These are phyloP conservation scores for Westerdykella sp. DNA, from an alignment of 2,329 filamentous ascomycete genomes.

Conservation along the genomic window DNA sequence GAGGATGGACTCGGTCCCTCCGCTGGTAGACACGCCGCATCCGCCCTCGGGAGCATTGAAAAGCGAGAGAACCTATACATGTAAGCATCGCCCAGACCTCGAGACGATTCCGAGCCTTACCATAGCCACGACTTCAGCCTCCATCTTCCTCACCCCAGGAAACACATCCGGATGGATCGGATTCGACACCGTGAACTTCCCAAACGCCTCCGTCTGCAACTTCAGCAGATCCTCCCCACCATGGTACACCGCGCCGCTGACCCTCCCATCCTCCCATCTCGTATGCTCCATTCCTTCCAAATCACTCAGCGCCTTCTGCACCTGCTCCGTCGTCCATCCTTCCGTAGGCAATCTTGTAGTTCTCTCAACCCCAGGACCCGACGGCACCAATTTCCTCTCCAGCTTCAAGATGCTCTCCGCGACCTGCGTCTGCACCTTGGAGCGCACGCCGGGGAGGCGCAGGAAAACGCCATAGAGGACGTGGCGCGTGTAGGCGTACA, in stretches of 20 bases:
- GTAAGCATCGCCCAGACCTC: slow-evolving; percentile 6
- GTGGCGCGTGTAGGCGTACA: slow-evolving; percentile 66
- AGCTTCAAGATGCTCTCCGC: slow-evolving; percentile 72
- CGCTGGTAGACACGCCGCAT: slow-evolving; percentile 83
- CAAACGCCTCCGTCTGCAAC: slow-evolving; percentile 88
- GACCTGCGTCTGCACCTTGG: slow-evolving; percentile 79
- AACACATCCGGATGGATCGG: slow-evolving; percentile 98
- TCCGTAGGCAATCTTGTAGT: slow-evolving; percentile 74
- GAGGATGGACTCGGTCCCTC: slow-evolving; percentile 92
- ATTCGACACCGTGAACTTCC: slow-evolving; percentile 89
- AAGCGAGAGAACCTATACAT: slow-evolving; percentile 56
- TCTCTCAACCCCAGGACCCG: slow-evolving; percentile 62
- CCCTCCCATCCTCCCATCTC: slow-evolving; percentile 90
- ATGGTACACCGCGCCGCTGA: slow-evolving; percentile 94
- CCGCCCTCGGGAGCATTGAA: slow-evolving; percentile 85
- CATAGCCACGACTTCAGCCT: slow-evolving; percentile 96
- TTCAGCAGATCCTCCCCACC: slow-evolving; percentile 75
- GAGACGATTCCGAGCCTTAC: slow-evolving; percentile 41
- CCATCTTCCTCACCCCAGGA: slow-evolving; percentile 97
- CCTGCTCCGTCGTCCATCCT: slow-evolving; percentile 72
- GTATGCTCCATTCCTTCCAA: slow-evolving; percentile 87
- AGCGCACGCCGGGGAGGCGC: slow-evolving; percentile 75
- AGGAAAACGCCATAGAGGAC: slow-evolving; percentile 81
- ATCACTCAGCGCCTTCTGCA: slow-evolving; percentile 71
- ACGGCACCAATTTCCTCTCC: slow-evolving; percentile 74